A percentile compares a stretch with the other conserved stretches of the same genome.
These are phyloP conservation scores for Verticillium isaacii DNA, from an alignment of 2,329 filamentous ascomycete species.

Conservation along the genomic window DNA sequence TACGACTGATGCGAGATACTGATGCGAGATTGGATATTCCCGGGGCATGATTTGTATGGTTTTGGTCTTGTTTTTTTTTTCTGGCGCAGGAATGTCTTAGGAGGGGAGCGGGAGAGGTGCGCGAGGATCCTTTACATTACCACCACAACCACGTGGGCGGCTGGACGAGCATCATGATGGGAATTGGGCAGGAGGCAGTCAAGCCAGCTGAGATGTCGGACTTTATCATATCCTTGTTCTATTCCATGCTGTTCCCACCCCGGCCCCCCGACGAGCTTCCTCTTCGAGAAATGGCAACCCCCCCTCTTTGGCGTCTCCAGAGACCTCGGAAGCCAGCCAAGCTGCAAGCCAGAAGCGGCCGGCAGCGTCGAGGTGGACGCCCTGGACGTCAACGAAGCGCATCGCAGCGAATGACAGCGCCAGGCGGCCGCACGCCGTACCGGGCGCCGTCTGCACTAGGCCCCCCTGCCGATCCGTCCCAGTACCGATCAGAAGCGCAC, in stretches of 20 bases:
- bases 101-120: background rate
- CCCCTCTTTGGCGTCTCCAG: background rate
- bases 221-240: background rate
- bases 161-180: background rate
- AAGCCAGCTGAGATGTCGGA: background rate
- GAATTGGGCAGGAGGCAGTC: background rate
- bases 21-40: background rate
- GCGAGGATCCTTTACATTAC: background rate
- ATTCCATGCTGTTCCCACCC: background rate
- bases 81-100: background rate
- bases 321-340: too few relatives aligned
- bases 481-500: too few relatives aligned
- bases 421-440: background rate
- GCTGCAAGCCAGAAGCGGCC: background rate
- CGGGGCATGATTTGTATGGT: background rate
- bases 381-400: background rate
- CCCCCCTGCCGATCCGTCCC: background rate
- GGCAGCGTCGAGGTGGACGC: background rate
- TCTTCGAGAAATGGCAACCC: background rate
- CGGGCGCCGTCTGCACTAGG: background rate
- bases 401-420: background rate
- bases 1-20: background rate
- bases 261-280: background rate
- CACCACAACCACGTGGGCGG: background rate
- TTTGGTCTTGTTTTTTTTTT: background rate